phyloP scores from a whole-genome alignment of 139 green algal genomes.

The Penium margaritaceum region DNA sequence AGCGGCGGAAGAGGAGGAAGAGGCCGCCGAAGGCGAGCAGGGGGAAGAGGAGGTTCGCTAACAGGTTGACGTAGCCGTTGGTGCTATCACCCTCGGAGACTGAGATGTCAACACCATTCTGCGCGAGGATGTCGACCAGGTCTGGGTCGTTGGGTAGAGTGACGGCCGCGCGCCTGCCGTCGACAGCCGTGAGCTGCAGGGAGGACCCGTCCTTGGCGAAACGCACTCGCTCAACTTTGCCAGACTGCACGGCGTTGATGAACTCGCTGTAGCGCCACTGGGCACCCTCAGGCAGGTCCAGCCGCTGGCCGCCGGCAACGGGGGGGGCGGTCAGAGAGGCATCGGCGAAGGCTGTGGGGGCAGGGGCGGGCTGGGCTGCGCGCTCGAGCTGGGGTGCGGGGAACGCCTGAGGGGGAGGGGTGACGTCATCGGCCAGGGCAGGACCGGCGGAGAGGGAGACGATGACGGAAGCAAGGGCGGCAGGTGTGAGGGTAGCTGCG shows the following conservation, averaged over 20 bases:
- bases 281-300: slow-evolving; percentile 84
- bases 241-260: slow-evolving; percentile 77
- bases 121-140: slow-evolving; percentile 81
- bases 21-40: slow-evolving; percentile 93
- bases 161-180: slow-evolving; percentile 67
- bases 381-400: slow-evolving; percentile 10
- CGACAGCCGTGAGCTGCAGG: slow-evolving; percentile 69
- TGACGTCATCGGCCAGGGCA: slow-evolving; percentile 22
- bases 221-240: slow-evolving; percentile 93
- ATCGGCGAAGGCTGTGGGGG: slow-evolving; percentile 5
- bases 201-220: slow-evolving; percentile 93
- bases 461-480: slow-evolving; percentile 31
- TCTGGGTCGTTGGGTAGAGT: slow-evolving; percentile 81
- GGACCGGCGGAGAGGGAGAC: slow-evolving; percentile 9
- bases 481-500: slow-evolving; percentile 14
- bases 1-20: slow-evolving; percentile 90
- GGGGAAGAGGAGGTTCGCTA: slow-evolving; percentile 98
- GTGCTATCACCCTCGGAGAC: slow-evolving; percentile 78
- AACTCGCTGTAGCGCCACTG: slow-evolving; percentile 98
- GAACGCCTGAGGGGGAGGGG: background rate
- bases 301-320: slow-evolving; percentile 15
- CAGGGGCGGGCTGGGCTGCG: background rate
- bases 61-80: slow-evolving; percentile 84
- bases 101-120: slow-evolving; percentile 84
- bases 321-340: slow-evolving; percentile 20